A percentile compares a stretch with the other conserved stretches of the same genome.
Evolutionary conservation across 805 yeast genomes (phyloP).

Genomic region (Isabelozyma rhagii): DNA sequence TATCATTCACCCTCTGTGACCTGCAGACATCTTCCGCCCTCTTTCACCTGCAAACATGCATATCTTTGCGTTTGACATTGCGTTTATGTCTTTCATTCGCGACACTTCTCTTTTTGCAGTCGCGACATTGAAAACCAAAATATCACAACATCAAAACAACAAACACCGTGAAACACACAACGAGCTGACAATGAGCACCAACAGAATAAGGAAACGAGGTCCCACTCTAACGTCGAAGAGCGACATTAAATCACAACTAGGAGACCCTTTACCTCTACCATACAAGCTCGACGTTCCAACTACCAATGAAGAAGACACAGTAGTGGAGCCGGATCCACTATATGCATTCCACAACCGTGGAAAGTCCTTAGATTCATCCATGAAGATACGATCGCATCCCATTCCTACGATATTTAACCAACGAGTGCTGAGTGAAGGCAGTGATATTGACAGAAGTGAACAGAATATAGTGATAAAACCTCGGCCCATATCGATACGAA

Average conservation of each 20-base stretch:
- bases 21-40: too few species aligned
- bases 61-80: background rate
- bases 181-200: background rate
- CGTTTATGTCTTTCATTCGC: background rate
- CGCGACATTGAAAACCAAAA: background rate
- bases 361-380: background rate
- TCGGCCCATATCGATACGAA: background rate
- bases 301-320: slow-evolving; percentile 7
- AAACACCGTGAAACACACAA: background rate
- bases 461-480: background rate
- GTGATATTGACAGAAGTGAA: background rate
- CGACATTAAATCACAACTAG: slow-evolving; percentile 15
- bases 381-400: background rate
- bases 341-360: background rate
- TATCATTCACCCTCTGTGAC: too few species aligned
- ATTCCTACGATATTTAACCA: background rate
- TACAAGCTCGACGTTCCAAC: slow-evolving; percentile 16
- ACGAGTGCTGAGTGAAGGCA: background rate
- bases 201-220: background rate
- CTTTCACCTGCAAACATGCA: too few species aligned
- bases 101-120: background rate
- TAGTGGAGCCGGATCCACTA: slow-evolving; percentile 5
- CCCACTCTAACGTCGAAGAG: background rate
- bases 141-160: background rate
- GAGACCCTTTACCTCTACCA: slow-evolving; percentile 37